phyloP scores from a whole-genome alignment of 148 eudicot species.

The Diospyros kaki region DNA sequence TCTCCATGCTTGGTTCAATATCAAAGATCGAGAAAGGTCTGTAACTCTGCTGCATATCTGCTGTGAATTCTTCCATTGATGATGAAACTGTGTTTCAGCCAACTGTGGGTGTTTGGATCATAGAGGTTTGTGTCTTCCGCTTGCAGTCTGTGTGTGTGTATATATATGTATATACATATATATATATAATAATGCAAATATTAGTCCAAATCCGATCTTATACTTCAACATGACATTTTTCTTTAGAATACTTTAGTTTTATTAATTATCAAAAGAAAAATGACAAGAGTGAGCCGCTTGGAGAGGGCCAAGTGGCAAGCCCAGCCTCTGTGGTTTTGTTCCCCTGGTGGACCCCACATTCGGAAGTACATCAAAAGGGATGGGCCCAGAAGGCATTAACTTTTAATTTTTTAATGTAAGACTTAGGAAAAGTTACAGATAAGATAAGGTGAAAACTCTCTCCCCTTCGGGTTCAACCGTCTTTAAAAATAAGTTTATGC shows the following conservation, averaged over 20 bases:
- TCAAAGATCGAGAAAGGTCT: conserved; percentile 29
- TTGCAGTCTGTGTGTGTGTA: neutral
- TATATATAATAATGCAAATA: neutral
- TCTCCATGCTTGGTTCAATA: conserved; percentile 49
- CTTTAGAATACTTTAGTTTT: no score
- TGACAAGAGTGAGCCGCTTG: conserved; percentile 6
- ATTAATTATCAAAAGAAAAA: neutral
- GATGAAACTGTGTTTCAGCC: neutral
- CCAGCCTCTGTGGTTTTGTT: conserved; percentile 36
- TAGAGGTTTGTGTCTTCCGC: neutral
- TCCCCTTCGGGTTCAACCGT: no score
- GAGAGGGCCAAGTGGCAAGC: conserved; percentile 36
- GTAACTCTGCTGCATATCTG: conserved; percentile 18
- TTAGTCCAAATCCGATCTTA: neutral
- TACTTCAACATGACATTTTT: neutral
- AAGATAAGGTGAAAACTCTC: neutral
- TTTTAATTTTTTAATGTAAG: conserved; percentile 6
- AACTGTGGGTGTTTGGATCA: neutral
- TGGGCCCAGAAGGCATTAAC: conserved; percentile 15
- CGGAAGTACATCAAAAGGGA: conserved; percentile 34
- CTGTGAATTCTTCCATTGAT: conserved; percentile 39
- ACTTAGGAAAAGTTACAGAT: neutral
- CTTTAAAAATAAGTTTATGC: no score
- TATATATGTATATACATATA: neutral
- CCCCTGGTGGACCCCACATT: conserved; percentile 28